These are phyloP conservation scores for Rhodotorula paludigena DNA, from an alignment of 768 basidiomycete genomes.

Conservation along the genomic window DNA sequence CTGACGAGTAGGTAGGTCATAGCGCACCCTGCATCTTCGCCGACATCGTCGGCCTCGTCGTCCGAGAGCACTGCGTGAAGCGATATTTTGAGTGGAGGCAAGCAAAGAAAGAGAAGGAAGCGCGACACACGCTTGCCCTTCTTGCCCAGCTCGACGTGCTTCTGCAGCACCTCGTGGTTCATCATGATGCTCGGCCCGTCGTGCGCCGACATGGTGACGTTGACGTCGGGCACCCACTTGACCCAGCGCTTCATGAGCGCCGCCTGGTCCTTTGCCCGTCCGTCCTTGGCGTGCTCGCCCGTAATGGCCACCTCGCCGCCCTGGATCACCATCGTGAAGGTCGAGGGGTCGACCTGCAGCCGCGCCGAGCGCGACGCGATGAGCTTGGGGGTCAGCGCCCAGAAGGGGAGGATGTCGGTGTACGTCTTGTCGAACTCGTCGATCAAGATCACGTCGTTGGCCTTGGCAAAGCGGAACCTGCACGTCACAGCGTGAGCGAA, in stretches of 20 bases:
- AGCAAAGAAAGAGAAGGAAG: neutral
- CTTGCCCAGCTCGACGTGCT: conserved; percentile 24
- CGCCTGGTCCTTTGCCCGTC: conserved; percentile 39
- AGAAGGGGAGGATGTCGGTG: conserved; percentile 40
- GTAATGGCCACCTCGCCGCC: conserved; percentile 32
- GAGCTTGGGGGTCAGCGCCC: conserved; percentile 23
- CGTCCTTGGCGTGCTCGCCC: conserved; percentile 34
- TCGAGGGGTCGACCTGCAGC: conserved; percentile 27
- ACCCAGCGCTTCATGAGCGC: conserved; percentile 39
- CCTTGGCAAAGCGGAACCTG: conserved; percentile 60
- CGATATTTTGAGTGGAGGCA: neutral
- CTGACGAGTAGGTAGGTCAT: neutral
- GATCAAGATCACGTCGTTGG: conserved; percentile 65
- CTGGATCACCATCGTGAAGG: conserved; percentile 35
- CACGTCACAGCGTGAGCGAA: neutral
- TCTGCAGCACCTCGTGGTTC: conserved; percentile 21
- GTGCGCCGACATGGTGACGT: conserved; percentile 43
- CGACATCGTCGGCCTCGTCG: conserved; percentile 17
- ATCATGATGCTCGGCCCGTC: conserved; percentile 42
- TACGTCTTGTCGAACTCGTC: conserved; percentile 43
- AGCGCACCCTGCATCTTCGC: conserved; percentile 40
- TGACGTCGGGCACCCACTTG: conserved; percentile 38
- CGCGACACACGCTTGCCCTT: conserved; percentile 25
- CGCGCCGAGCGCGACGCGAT: conserved; percentile 22
- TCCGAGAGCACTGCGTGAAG: conserved; percentile 5